These are phyloP conservation scores for Pythium sukuiense DNA, from an alignment of 352 stramenopile genomes.

Conservation along the genomic window DNA sequence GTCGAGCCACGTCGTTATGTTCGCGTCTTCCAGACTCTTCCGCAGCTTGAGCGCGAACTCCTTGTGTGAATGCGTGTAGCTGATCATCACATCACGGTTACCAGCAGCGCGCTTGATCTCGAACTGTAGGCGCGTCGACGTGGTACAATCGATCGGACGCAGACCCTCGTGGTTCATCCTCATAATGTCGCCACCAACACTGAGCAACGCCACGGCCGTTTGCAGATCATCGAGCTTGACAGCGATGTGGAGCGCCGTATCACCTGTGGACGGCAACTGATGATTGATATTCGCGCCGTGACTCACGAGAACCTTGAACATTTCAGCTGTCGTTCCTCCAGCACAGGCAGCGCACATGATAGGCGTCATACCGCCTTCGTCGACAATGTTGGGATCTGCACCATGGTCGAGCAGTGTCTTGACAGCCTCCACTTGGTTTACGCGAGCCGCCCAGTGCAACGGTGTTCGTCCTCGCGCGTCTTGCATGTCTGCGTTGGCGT, in stretches of 20 bases:
- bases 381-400: constrained; percentile 69
- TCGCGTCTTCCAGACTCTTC: constrained; percentile 54
- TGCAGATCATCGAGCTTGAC: constrained; percentile 80
- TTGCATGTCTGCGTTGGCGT: constrained; percentile 64
- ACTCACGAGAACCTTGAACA: constrained; percentile 71
- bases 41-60: constrained; percentile 65
- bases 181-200: constrained; percentile 77
- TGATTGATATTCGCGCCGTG: constrained; percentile 76
- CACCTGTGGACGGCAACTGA: constrained; percentile 58
- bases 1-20: constrained; percentile 68
- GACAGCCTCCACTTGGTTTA: constrained; percentile 74
- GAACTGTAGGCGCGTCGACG: constrained; percentile 62
- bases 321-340: constrained; percentile 57
- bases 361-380: constrained; percentile 74
- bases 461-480: constrained; percentile 66
- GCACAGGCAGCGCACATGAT: constrained; percentile 77
- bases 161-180: constrained; percentile 62
- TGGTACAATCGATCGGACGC: constrained; percentile 64
- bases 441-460: constrained; percentile 76
- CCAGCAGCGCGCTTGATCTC: constrained; percentile 70
- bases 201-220: constrained; percentile 69
- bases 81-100: constrained; percentile 75
- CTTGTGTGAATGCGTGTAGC: constrained; percentile 66
- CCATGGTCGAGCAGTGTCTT: constrained; percentile 47
- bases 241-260: constrained; percentile 75